phyloP scores from a whole-genome alignment of 2,329 filamentous ascomycete genomes.

The Knufia petricola region DNA sequence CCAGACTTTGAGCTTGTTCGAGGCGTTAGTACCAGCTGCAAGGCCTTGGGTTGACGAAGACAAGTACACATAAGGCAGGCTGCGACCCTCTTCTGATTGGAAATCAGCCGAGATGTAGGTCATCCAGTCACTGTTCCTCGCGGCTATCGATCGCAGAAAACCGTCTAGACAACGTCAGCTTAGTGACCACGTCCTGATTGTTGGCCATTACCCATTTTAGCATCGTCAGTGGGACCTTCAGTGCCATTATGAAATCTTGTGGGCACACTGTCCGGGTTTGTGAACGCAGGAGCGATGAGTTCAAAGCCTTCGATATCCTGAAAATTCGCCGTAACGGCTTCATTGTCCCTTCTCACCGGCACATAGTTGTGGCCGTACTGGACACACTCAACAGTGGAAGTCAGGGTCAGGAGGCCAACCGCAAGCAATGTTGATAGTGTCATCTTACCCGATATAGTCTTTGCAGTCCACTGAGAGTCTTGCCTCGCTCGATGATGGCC shows the following conservation, averaged over 20 bases:
- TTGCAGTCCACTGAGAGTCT: neutral
- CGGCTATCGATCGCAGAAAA: slow-evolving; percentile 7
- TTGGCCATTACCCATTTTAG: slow-evolving; percentile 1
- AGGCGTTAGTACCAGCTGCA: neutral
- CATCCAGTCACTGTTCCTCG: slow-evolving; percentile 8
- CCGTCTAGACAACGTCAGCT: neutral
- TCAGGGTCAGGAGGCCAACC: slow-evolving; percentile 1
- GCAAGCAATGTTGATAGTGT: slow-evolving; percentile 21
- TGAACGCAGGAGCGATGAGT: slow-evolving; percentile 12
- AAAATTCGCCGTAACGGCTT: slow-evolving; percentile 8
- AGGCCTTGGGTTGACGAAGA: neutral
- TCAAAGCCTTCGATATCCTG: slow-evolving; percentile 6
- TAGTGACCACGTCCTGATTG: neutral
- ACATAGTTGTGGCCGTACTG: slow-evolving; percentile 8
- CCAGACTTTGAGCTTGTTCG: slow-evolving; percentile 10
- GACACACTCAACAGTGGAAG: slow-evolving; percentile 1
- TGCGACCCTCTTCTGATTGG: slow-evolving; percentile 9
- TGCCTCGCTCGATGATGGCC: slow-evolving; percentile 1
- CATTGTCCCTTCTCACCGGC: slow-evolving; percentile 9
- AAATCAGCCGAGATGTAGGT: slow-evolving; percentile 7
- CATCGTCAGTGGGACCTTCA: slow-evolving; percentile 10
- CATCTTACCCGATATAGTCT: slow-evolving; percentile 17
- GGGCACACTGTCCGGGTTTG: neutral
- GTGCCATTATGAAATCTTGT: slow-evolving; percentile 9
- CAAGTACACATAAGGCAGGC: slow-evolving; percentile 9